phyloP scores from a whole-genome alignment of 495 filamentous ascomycete species.

The Podospora bellae-mahoneyi region DNA sequence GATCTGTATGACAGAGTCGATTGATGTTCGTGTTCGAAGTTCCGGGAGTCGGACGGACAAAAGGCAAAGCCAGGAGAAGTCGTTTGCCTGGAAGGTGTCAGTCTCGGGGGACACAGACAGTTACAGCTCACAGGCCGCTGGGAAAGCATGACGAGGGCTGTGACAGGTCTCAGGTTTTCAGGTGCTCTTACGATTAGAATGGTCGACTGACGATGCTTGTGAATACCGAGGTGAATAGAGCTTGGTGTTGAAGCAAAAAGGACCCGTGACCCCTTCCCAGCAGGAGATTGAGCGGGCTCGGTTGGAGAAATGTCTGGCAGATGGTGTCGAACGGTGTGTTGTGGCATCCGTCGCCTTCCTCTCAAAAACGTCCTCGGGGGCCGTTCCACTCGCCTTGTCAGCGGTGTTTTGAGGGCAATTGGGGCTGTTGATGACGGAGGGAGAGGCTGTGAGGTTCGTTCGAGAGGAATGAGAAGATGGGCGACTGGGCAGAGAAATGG shows the following conservation, averaged over 20 bases:
- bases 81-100: slow-evolving; percentile 18
- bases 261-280: slow-evolving; percentile 26
- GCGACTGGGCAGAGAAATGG: slow-evolving; percentile 11
- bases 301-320: background rate
- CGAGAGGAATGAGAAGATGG: background rate
- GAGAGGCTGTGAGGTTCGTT: background rate
- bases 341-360: background rate
- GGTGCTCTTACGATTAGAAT: background rate
- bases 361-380: slow-evolving; percentile 7
- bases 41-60: background rate
- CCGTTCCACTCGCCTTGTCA: slow-evolving; percentile 5
- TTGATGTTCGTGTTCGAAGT: background rate
- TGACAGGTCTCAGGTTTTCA: slow-evolving; percentile 10
- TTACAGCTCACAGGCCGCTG: slow-evolving; percentile 1
- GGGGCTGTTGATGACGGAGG: slow-evolving; percentile 5
- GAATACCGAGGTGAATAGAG: slow-evolving; percentile 2
- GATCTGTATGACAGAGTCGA: background rate
- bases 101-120: slow-evolving; percentile 9
- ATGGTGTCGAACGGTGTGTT: background rate
- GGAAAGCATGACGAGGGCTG: slow-evolving; percentile 19
- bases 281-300: slow-evolving; percentile 21
- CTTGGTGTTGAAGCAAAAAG: slow-evolving; percentile 1
- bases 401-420: slow-evolving; percentile 14
- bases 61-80: background rate
- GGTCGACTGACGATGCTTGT: slow-evolving; percentile 15